Evolutionary conservation across 768 basidiomycete genomes (phyloP), one percentile per base, ranked within the genome.

Genomic region (Tephrocybe sp.): DNA sequence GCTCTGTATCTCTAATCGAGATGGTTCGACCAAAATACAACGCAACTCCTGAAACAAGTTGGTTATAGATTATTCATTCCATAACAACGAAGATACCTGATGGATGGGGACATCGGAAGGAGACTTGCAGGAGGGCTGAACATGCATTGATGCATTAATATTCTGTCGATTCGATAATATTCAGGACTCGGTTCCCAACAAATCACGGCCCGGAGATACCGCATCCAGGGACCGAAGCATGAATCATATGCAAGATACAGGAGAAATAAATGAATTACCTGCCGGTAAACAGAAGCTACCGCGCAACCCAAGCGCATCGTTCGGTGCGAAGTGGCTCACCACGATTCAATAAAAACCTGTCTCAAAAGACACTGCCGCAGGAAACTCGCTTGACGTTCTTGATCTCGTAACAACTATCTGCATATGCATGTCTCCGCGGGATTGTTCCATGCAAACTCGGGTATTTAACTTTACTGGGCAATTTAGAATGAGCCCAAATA

Each of bases 341-440:
- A 9, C 9, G 5, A n/a, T 7, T 6, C 28, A 30, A 30, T 27
- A 31, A 31, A 11, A 21, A 43, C 19, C 19, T 21, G 15, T n/a
- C 27, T 48, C 21, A 19, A 24, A 28, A 26, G 32, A 35, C 34
- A 31, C 13, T 19, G 24, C 42, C 12, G n/a, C n/a, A n/a, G n/a
- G n/a, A 19, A 26, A n/a, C 30, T 18, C 30, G 19, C 15, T 38
- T 22, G n/a, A n/a, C n/a, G n/a, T 25, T 28, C 9, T 22, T 34
- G n/a, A 28, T 50, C 8, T 44, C 44, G 45, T 51, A 54, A 54
- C 22, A 16, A 11, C 16, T n/a, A n/a, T n/a, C n/a, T n/a, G n/a
- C n/a, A 43, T 36, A 36, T 21, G 25, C 41, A 32, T 27, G 40
- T 48, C 28, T 47, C 54, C 54, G 54, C 54, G 54, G 54, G 25